Base-by-base conservation (phyloP, 2,329 filamentous ascomycete species). In the Trichothecium sympodiale region DNA sequence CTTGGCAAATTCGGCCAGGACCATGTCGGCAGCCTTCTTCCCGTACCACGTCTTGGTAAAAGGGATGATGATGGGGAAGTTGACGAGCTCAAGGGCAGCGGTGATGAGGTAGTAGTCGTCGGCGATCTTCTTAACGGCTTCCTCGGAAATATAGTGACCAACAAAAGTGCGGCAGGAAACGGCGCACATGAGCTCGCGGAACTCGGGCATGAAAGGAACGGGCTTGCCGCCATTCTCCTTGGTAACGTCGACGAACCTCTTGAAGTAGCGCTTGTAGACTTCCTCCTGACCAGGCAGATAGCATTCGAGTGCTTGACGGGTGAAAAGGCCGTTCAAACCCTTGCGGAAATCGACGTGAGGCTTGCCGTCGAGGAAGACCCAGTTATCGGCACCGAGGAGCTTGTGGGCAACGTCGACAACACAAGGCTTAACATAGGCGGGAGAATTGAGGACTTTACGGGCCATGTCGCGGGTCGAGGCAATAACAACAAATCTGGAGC, bases 101-200 rank as follows among this genome's bases (percentile, higher is more conserved):
- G 91, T 96, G 55, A 96, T 94, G 45, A 89, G 75, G 62, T 94
- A 96, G 66, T 94, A 98, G 62, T 96, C 88, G 60, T 94, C 83
- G 42, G 89, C 83, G 45, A 96, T 91, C 68, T 84, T 88, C 73
- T 93, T 89, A 52, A 96, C 80, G 33, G 83, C 77, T 56, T 86
- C 83, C 40, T 94, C 83, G 31, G 81, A 79, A 60, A 95, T 89
- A 65, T 96, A 96, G 66, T 94, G 80, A 29, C 91, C 91, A 43
- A 94, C 86, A 56, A 96, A 96, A n/a, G 88, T 94, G 43, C 89
- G 83, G 69, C 87, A 91, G 30, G 88, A 94, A 30, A 96, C 78
- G 42, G 89, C 89, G 53, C 84, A 93, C 77, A 94, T 94, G 51
- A 95, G 67, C 61, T 96, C 87, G 48, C 91, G 86, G 69, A 96